phyloP scores from a whole-genome alignment of 257 asterid genomes.

The Asclepias syriaca region DNA sequence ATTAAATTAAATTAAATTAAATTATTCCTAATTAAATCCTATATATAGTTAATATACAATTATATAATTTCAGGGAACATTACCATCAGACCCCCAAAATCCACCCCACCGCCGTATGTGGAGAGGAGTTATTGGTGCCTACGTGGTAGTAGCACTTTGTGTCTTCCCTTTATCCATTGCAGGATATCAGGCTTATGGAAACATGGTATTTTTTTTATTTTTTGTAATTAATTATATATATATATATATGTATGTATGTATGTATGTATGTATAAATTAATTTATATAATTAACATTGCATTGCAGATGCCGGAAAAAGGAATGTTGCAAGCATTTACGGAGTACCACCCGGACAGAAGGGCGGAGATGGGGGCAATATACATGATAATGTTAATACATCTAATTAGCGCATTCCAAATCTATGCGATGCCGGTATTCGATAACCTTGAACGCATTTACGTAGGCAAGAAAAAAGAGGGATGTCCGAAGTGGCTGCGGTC shows the following conservation, averaged over 20 bases:
- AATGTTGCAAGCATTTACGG: constrained; percentile 28
- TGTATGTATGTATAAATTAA: too few species aligned
- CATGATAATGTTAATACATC: constrained; percentile 37
- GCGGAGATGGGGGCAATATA: constrained; percentile 29
- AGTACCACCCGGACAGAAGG: constrained; percentile 30
- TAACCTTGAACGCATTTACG: constrained; percentile 51
- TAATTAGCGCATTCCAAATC: constrained; percentile 52
- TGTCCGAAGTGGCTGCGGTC: constrained; percentile 58
- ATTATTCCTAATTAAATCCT: too few species aligned
- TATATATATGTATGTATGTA: too few species aligned
- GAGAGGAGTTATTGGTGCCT: constrained; percentile 53
- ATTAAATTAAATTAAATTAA: too few species aligned
- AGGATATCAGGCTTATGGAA: constrained; percentile 63
- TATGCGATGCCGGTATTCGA: constrained; percentile 66
- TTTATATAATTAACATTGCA: too few species aligned
- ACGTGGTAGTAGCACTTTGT: constrained; percentile 32
- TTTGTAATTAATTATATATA: too few species aligned
- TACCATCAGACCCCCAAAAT: constrained; percentile 30
- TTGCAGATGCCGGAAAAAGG: constrained; percentile 36
- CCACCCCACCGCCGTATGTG: constrained; percentile 47
- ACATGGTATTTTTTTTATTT: constrained; percentile 18
- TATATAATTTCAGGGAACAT: constrained; percentile 48
- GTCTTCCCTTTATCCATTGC: constrained; percentile 54
- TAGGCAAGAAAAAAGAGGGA: constrained; percentile 32
- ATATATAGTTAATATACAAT: too few species aligned